Base-by-base conservation (phyloP, 2,329 filamentous ascomycete genomes). In the Fusarium udum region DNA sequence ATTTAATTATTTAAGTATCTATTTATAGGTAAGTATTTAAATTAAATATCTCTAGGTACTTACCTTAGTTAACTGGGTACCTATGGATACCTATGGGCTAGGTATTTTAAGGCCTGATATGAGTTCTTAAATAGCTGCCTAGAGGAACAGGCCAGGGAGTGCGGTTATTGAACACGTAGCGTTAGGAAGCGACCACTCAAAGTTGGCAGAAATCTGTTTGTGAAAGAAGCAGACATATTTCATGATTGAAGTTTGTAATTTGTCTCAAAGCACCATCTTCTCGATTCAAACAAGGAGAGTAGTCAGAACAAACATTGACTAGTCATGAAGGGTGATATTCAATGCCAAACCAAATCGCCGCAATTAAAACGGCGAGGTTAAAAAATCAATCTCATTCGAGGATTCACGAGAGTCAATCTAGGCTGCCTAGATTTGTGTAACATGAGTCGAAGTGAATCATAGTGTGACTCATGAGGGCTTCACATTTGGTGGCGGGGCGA, bases 351-450 rank as follows among this genome's bases (percentile, higher is more conserved):
- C 13, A 9, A 52, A 36, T 12, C 4, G 3, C n/a, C 13, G 12
- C 3, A 20, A 16, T 24, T 9, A 34, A 34, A 26, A 34, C 3
- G 6, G 13, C 31, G 8, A 20, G 20, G 3, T 15, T 2, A 3
- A 14, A 12, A 18, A 11, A 24, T 13, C 0, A 14, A 24, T 20
- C 16, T 20, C 6, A 34, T 24, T 7, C 9, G 4, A 13, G 12
- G 8, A 2, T 22, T 5, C 4, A 6, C 13, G 2, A 36, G 26
- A 15, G 13, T 20, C 3, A 36, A 24, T 24, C 9, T 7, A n/a
- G 7, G 51, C 24, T 9, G 24, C 26, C 37, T 18, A 18, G 20
- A 28, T 20, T 8, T 55, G 51, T 40, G 24, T 31, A n/a, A 42
- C 34, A 55, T 42, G 20, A 42, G 51, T 31, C 34, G 6, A 28